Evolutionary conservation across 1,284 basidiomycete species (phyloP), one percentile per base, ranked within the genome.

Genomic region (Puccinia horiana): DNA sequence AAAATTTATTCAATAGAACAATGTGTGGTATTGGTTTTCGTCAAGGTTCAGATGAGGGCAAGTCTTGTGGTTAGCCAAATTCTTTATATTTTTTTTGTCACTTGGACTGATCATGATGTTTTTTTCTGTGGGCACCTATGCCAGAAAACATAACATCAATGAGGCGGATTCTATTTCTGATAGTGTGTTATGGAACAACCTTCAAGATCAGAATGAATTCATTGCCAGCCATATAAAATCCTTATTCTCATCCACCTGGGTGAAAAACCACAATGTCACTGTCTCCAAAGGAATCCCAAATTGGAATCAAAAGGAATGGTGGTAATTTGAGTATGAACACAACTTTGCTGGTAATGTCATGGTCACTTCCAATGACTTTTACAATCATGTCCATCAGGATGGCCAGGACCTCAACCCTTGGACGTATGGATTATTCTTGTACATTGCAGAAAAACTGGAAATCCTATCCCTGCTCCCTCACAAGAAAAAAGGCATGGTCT

Each of bases 401-500:
- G 14, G 5, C 2, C 23, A 35, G 9, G 72, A 74, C 29, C 35
- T 74, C 49, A 74, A 74, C 26, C 54, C 72, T 74, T 58, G 47
- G 47, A 74, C 72, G 49, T 74, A 54, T 74, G 72, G 47, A 54
- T 8, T 74, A 1, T 74, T 74, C n/a, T 74, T 49, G 6, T 35
- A 54, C 29, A 74, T 54, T n/a, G 47, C 47, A 52, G 12, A 52
- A 3, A 54, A 54, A 54, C 72, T 5, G 72, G 72, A 29, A 54
- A 54, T 6, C 42, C 72, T 14, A 74, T 54, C n/a, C 72, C 72
- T 74, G 35, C 72, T 20, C 72, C 72, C 32, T 74, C 72, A 18
- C 20, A 52, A 9, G 35, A 54, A 18, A 74, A 11, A 5, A 49
- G 72, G 8, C 49, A 54, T 74, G 49, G 72, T 23, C 26, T 74